Conservation (phyloP, 495 filamentous ascomycete genomes). For the Haplographium delicatum region DNA sequence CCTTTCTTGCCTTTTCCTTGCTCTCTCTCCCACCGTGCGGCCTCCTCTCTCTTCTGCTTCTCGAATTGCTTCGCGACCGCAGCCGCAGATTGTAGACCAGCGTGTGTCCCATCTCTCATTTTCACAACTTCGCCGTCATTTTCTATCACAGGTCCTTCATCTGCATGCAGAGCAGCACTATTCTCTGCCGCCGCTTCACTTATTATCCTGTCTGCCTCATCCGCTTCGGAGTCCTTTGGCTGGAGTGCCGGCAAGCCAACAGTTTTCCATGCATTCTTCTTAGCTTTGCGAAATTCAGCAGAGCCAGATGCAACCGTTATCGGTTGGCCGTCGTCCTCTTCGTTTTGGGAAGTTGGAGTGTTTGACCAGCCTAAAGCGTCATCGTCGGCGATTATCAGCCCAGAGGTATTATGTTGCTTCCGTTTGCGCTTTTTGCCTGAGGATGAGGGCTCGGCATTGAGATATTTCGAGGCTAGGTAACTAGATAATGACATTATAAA, state of each 20-base stretch:
- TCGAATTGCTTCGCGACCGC: slow-evolving; percentile 72
- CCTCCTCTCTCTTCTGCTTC: slow-evolving; percentile 39
- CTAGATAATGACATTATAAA: slow-evolving; percentile 58
- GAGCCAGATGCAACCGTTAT: slow-evolving; percentile 37
- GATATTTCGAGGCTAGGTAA: slow-evolving; percentile 94
- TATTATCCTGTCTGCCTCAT: slow-evolving; percentile 78
- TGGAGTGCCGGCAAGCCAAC: slow-evolving; percentile 48
- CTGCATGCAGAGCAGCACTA: slow-evolving; percentile 45
- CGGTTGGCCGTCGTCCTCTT: slow-evolving; percentile 35
- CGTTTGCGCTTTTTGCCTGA: slow-evolving; percentile 76
- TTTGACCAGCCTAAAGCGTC: slow-evolving; percentile 70
- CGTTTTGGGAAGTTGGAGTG: slow-evolving; percentile 32
- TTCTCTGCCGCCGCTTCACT: slow-evolving; percentile 64
- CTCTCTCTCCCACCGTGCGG: slow-evolving; percentile 35
- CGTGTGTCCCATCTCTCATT: slow-evolving; percentile 83
- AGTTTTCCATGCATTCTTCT: slow-evolving; percentile 74
- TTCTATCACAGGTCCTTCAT: slow-evolving; percentile 36
- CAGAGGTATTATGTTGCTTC: slow-evolving; percentile 43
- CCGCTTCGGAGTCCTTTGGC: slow-evolving; percentile 44
- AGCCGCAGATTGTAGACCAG: slow-evolving; percentile 77
- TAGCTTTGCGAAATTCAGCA: slow-evolving; percentile 67
- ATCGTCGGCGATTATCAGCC: slow-evolving; percentile 88
- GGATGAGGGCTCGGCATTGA: slow-evolving; percentile 70
- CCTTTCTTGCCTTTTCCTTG: slow-evolving; percentile 39
- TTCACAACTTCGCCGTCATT: slow-evolving; percentile 38